A percentile compares a stretch with the other conserved stretches of the same genome.
These are phyloP conservation scores for Hamigera avellanea DNA, from an alignment of 495 filamentous ascomycete species.

Conservation along the genomic window DNA sequence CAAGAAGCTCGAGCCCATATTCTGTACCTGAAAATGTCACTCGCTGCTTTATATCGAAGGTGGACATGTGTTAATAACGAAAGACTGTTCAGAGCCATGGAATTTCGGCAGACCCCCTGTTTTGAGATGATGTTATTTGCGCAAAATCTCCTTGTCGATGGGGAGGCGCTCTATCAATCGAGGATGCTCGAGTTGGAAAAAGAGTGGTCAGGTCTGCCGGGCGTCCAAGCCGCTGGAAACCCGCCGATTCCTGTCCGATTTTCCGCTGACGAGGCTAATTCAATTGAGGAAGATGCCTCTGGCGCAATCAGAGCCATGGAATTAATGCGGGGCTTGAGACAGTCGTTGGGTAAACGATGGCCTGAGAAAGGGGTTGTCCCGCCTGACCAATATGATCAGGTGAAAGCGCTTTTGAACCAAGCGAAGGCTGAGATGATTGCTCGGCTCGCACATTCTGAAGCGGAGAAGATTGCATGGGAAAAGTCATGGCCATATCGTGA, in stretches of 20 bases:
- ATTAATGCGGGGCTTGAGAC: slow-evolving; percentile 11
- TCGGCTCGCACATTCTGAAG: slow-evolving; percentile 3
- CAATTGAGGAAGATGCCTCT: slow-evolving; percentile 13
- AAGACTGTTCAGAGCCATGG: slow-evolving; percentile 12
- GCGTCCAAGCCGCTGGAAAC: slow-evolving; percentile 13
- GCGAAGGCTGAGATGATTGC: slow-evolving; percentile 5
- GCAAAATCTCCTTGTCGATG: slow-evolving; percentile 15
- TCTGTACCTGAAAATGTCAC: slow-evolving; percentile 13
- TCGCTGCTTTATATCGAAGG: slow-evolving; percentile 8
- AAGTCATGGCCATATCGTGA: slow-evolving; percentile 5
- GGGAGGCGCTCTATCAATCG: slow-evolving; percentile 14
- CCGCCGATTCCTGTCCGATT: slow-evolving; percentile 12
- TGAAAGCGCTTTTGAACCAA: slow-evolving; percentile 3
- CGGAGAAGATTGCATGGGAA: slow-evolving; percentile 5
- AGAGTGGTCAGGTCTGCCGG: slow-evolving; percentile 13
- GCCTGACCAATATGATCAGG: slow-evolving; percentile 6
- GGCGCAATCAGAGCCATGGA: slow-evolving; percentile 14
- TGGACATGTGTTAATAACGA: slow-evolving; percentile 6
- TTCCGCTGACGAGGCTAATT: slow-evolving; percentile 8
- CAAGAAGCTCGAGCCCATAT: slow-evolving; percentile 9
- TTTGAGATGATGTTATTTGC: slow-evolving; percentile 12
- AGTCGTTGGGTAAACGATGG: slow-evolving; percentile 11
- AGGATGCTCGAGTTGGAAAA: slow-evolving; percentile 10
- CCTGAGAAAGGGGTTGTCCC: slow-evolving; percentile 13
- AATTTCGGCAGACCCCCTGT: slow-evolving; percentile 11